These are phyloP conservation scores for Leccinum fuscescens DNA, from an alignment of 1,284 basidiomycete species.

Conservation along the genomic window DNA sequence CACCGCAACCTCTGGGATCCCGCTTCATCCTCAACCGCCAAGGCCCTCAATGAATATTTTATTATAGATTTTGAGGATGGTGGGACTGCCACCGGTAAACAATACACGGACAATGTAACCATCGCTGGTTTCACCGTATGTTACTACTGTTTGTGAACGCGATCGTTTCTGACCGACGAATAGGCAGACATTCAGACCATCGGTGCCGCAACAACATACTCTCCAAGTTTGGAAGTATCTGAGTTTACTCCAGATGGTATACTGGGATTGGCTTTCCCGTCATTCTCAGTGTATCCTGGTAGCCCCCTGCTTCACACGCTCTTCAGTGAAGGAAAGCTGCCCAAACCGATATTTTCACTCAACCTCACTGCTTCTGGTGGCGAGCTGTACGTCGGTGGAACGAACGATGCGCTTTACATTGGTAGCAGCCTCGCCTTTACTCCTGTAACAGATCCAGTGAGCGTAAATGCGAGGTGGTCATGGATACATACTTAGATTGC, in stretches of 20 bases:
- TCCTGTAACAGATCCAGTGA: not conserved
- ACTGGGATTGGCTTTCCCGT: not conserved
- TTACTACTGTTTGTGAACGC: not conserved
- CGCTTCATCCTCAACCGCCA: too few relatives aligned
- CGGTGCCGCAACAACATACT: not conserved
- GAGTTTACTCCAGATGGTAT: not conserved
- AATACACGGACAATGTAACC: not conserved
- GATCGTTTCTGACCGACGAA: not conserved
- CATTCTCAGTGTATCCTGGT: not conserved
- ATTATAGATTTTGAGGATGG: not conserved
- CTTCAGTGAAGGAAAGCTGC: not conserved
- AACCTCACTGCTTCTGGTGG: not conserved
- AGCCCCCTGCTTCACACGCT: not conserved
- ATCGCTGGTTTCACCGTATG: not conserved
- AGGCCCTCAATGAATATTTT: too few relatives aligned
- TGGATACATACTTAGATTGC: not conserved
- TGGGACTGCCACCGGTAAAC: not conserved
- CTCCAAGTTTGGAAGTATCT: not conserved
- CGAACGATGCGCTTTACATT: not conserved
- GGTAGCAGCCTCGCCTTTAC: not conserved
- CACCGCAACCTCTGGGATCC: too few relatives aligned
- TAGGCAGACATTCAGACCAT: not conserved
- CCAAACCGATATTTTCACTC: not conserved
- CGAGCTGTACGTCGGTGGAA: not conserved
- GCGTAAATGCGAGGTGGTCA: not conserved